Evolutionary conservation across 2,329 filamentous ascomycete genomes (phyloP), one percentile per base, ranked within the genome.

Genomic region (Exutisphaerella laricina): DNA sequence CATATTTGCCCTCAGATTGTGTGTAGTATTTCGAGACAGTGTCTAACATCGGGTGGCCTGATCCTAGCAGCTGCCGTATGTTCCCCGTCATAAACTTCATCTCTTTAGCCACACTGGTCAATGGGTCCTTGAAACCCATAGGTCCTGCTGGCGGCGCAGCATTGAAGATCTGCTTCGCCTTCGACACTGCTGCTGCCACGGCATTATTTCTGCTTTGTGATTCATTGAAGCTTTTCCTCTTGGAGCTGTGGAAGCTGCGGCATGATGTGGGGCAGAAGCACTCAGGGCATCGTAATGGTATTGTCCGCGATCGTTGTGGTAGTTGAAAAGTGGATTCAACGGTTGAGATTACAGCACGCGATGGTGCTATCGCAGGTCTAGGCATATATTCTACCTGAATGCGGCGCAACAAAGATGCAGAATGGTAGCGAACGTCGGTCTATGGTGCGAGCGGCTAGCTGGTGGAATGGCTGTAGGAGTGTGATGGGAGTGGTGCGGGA

Each of bases 21-120:
- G 92, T 95, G 66, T 98, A 98, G 73, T 98, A 98, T 69, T 98
- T 98, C 39, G 92, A 88, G 20, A 89, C 90, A 30, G 87, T 89
- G 62, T 97, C 92, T 47, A 98, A 77, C 33, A 89, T 88, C 0
- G 92, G 92, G 62, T 98, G 90, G 4, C 90, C 90, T 0, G 89
- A 96, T 4, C 90, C 90, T 12, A 97, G 72, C n/a, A 97, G 74
- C 62, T 94, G 85, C 48, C 87, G 78, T 66, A 97, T 94, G 59
- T 97, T 95, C 41, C 88, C 88, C 8, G 86, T 95, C 60, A 97
- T 70, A 58, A 89, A 94, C 68, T 94, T 92, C 82, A 98, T 87
- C 73, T 97, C 90, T 69, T 95, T 94, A 50, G 87, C 90, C 23
- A 97, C 89, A 23, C 87, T 84, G 49, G 86, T 80, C 59, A 97